Base-by-base conservation (phyloP, 164 flowering plant genomes). In the Chimonanthus salicifolius region DNA sequence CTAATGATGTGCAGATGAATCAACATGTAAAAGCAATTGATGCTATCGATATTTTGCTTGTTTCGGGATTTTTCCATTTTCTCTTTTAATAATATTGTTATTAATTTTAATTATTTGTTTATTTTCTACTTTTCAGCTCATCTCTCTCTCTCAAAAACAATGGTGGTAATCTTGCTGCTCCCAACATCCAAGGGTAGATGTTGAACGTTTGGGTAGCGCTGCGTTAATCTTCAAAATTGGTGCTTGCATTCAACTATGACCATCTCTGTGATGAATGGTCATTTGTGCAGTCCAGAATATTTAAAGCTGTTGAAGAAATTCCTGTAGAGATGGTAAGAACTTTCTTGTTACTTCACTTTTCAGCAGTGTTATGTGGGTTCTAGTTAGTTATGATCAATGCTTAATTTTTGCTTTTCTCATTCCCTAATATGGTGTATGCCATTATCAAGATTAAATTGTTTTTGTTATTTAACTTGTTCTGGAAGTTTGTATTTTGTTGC, bases 81-180 rank as follows among this genome's bases (percentile, higher is more conserved):
- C 0, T 1, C 1, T 6, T n/a, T 13, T 45, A 15, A 45, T n/a
- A 63, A 63, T 44, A 10, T 1, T 8, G 2, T 45, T 15, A 49
- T 73, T 4, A 21, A 33, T 45, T 20, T 51, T 65, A 45, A 33
- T 47, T 13, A 33, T n/a, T 72, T 75, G 44, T 33, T 33, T 33
- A 33, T 33, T 33, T 76, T 64, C n/a, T 74, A 2, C n/a, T 33
- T 73, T 33, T 69, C 91, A 89, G 94, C 88, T 88, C 21, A 78
- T 87, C 63, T 88, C 90, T 68, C 78, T 87, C 72, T 86, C 88
- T 5, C 87, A 78, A 83, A 88, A 85, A 72, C 83, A 78, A 64
- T 81, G 88, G 86, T 81, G 68, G 74, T 49, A 64, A 62, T 7
- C 15, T 33, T 33, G 33, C 49, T 64, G 13, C 18, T 21, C 6